Evolutionary conservation across 345 rosid species (phyloP).

Genomic region (Luvunga scandens): DNA sequence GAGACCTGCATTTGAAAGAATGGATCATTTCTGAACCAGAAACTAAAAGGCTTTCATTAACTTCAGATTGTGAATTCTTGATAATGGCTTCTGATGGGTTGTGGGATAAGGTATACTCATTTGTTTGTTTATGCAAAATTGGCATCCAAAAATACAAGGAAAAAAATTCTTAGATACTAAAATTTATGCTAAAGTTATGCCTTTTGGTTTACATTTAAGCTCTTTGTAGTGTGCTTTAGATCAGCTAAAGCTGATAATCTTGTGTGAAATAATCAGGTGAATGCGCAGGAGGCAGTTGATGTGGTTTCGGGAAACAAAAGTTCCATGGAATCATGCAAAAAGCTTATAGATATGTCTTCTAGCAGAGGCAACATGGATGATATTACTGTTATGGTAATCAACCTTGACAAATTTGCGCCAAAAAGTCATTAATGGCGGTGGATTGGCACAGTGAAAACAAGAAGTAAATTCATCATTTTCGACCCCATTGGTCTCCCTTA

Average conservation of each 20-base stretch:
- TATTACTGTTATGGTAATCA: conserved; percentile 45
- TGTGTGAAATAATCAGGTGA: conserved; percentile 28
- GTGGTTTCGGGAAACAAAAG: conserved; percentile 22
- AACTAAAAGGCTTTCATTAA: conserved; percentile 24
- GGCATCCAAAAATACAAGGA: background rate
- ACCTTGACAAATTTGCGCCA: conserved; percentile 28
- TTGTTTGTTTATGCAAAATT: background rate
- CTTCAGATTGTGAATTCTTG: conserved; percentile 42
- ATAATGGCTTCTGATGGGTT: conserved; percentile 59
- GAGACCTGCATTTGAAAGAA: conserved; percentile 49
- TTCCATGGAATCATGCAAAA: conserved; percentile 34
- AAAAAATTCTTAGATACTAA: background rate
- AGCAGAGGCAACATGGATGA: conserved; percentile 52
- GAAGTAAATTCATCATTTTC: background rate
- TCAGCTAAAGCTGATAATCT: background rate
- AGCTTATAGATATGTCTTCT: conserved; percentile 39
- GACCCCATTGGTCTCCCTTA: background rate
- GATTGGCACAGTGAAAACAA: background rate
- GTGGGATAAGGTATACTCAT: conserved; percentile 50
- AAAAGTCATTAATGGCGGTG: background rate
- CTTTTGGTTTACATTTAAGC: no score
- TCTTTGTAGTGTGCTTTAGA: background rate
- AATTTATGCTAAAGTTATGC: no score
- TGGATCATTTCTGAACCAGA: conserved; percentile 62
- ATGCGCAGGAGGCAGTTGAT: conserved; percentile 53